phyloP scores from a whole-genome alignment of 495 filamentous ascomycete species.

The Penicillium canescens region DNA sequence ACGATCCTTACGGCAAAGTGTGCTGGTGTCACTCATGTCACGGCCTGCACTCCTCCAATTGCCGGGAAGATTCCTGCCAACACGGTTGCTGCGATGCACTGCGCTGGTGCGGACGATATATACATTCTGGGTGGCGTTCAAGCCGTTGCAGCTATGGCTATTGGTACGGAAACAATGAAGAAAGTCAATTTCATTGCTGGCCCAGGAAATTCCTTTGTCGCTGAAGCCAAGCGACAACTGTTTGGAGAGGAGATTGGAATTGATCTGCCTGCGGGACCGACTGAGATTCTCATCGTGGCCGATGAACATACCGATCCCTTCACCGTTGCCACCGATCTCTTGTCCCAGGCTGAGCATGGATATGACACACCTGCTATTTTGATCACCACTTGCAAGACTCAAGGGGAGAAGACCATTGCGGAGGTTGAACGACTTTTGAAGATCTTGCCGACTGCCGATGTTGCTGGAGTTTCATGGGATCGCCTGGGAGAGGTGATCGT shows the following conservation, averaged over 20 bases:
- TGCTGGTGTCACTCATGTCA: conserved; percentile 50
- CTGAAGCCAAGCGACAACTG: conserved; percentile 54
- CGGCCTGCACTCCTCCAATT: conserved; percentile 54
- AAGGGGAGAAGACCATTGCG: conserved; percentile 40
- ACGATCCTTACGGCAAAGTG: conserved; percentile 58
- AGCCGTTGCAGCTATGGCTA: conserved; percentile 72
- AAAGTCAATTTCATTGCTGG: conserved; percentile 56
- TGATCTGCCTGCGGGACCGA: too few species aligned
- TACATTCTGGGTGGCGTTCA: conserved; percentile 56
- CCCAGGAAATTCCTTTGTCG: conserved; percentile 56
- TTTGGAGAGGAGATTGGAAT: conserved; percentile 44
- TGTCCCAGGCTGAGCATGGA: conserved; percentile 55
- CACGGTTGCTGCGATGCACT: conserved; percentile 53
- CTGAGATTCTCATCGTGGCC: too few species aligned
- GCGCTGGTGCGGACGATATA: conserved; percentile 55
- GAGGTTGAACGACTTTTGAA: conserved; percentile 40
- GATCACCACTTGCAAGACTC: conserved; percentile 46
- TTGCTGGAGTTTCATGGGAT: conserved; percentile 47
- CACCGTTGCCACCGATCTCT: too few species aligned
- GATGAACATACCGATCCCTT: too few species aligned
- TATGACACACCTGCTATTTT: conserved; percentile 50
- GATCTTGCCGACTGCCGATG: conserved; percentile 40
- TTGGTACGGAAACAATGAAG: conserved; percentile 69
- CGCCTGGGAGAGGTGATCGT: conserved; percentile 50
- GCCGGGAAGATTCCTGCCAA: conserved; percentile 47